Evolutionary conservation across 179 eudicot species (phyloP).

Genomic region (Spinacia oleracea): DNA sequence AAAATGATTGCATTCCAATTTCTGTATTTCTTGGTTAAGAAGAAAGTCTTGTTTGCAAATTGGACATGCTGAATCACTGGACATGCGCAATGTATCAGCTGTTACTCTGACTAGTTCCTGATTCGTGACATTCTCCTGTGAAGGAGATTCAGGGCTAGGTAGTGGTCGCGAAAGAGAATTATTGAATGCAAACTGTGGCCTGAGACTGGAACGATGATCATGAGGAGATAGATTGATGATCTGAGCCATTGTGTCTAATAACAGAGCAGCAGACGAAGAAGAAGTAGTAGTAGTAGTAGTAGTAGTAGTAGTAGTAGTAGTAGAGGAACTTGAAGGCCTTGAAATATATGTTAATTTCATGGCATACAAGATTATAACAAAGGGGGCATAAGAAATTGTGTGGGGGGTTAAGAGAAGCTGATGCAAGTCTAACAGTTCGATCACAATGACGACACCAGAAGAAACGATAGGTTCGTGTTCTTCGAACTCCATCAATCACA

Average conservation of each 20-base stretch:
- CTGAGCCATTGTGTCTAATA: conserved; percentile 34
- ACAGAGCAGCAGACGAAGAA: conserved; percentile 17
- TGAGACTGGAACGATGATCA: background rate
- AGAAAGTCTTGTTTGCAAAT: conserved; percentile 42
- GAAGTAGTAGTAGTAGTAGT: too few relatives aligned
- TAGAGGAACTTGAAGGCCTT: conserved; percentile 12
- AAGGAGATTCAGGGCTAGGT: conserved; percentile 1
- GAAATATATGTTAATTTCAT: conserved; percentile 25
- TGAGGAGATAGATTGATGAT: conserved; percentile 13
- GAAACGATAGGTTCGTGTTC: conserved; percentile 39
- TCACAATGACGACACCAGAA: conserved; percentile 34
- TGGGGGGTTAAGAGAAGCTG: conserved; percentile 17
- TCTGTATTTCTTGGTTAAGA: conserved; percentile 26
- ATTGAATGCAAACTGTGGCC: background rate
- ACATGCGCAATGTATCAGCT: conserved; percentile 12
- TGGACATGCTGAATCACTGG: conserved; percentile 29
- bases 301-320: too few relatives aligned
- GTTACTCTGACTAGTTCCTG: conserved; percentile 11
- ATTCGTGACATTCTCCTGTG: background rate
- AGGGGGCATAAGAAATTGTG: conserved; percentile 27
- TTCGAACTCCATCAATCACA: conserved; percentile 27
- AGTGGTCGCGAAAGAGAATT: background rate
- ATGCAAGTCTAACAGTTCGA: conserved; percentile 26
- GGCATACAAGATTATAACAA: conserved; percentile 26
- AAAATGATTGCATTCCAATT: conserved; percentile 32